A percentile compares a stretch with the other conserved stretches of the same genome.
Conservation (phyloP, 208 protist genomes). For the Leishmania aethiopica region DNA sequence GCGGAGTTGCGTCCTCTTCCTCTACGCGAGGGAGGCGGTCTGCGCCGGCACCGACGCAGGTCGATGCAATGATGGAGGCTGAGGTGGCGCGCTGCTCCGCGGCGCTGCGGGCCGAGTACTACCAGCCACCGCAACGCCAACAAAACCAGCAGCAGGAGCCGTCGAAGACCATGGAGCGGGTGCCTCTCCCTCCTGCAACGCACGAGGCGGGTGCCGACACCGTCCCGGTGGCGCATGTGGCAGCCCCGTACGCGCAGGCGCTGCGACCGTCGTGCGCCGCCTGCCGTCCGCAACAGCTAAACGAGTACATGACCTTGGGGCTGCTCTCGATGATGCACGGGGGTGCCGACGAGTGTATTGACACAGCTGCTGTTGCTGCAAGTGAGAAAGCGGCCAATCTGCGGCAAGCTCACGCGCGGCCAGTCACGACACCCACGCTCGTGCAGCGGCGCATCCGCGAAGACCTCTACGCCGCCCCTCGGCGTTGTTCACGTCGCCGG, state of each 20-base stretch:
- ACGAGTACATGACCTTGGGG: conserved; percentile 35
- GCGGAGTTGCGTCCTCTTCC: not conserved
- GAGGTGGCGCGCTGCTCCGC: conserved; percentile 15
- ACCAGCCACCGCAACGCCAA: conserved; percentile 1
- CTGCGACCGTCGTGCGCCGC: conserved; percentile 36
- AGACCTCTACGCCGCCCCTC: conserved; percentile 36
- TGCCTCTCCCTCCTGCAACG: not conserved
- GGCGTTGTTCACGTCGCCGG: not conserved
- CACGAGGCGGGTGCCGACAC: not conserved
- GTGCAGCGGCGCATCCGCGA: conserved; percentile 28
- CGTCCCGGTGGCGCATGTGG: not conserved
- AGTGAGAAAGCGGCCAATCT: not conserved
- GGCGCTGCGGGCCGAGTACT: conserved; percentile 34
- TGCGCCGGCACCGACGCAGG: not conserved
- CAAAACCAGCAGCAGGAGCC: not conserved
- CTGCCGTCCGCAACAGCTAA: conserved; percentile 32
- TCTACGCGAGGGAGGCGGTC: not conserved
- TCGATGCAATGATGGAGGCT: not conserved
- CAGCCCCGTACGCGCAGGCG: conserved; percentile 13
- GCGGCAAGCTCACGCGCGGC: no score
- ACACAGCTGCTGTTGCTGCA: no score
- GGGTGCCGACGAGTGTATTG: not conserved
- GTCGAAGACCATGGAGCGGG: not conserved
- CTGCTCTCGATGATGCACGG: conserved; percentile 28
- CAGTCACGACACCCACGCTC: not conserved